These are phyloP conservation scores for Hypericum androsaemum DNA, from an alignment of 345 rosid species.

Conservation along the genomic window DNA sequence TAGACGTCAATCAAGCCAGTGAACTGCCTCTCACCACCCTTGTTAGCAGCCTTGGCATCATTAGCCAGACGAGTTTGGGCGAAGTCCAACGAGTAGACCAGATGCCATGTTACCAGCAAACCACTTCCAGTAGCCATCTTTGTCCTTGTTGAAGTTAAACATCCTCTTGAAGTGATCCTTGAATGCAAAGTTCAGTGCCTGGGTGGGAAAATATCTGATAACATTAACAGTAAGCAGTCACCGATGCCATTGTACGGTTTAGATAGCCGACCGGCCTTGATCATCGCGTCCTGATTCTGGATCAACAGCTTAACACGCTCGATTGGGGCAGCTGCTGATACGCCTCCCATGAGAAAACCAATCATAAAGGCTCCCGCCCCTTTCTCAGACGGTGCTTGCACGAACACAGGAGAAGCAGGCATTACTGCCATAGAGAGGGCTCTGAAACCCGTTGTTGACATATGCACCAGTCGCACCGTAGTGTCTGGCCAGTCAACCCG, in stretches of 20 bases:
- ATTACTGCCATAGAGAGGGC: no score
- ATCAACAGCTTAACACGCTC: constrained; percentile 26
- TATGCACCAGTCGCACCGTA: no score
- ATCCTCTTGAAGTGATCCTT: constrained; percentile 28
- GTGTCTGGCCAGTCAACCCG: no score
- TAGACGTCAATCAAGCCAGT: neutral
- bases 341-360: constrained; percentile 27
- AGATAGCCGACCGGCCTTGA: constrained; percentile 21
- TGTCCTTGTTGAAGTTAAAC: constrained; percentile 25
- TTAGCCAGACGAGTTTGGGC: constrained; percentile 19
- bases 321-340: constrained; percentile 22
- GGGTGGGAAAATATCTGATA: constrained; percentile 28
- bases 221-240: constrained; percentile 27
- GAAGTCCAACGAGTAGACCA: constrained; percentile 25
- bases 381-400: constrained; percentile 24
- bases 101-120: constrained; percentile 26
- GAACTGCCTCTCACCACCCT: constrained; percentile 3
- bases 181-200: constrained; percentile 28
- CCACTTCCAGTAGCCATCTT: constrained; percentile 25
- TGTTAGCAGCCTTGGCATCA: constrained; percentile 4
- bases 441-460: no score
- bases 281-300: constrained; percentile 28
- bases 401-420: no score
- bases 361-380: constrained; percentile 10
- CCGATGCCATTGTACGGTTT: constrained; percentile 21